A percentile compares a stretch with the other conserved stretches of the same genome.
These are phyloP conservation scores for Fusarium staphyleae DNA, from an alignment of 2,329 filamentous ascomycete species.

Conservation along the genomic window DNA sequence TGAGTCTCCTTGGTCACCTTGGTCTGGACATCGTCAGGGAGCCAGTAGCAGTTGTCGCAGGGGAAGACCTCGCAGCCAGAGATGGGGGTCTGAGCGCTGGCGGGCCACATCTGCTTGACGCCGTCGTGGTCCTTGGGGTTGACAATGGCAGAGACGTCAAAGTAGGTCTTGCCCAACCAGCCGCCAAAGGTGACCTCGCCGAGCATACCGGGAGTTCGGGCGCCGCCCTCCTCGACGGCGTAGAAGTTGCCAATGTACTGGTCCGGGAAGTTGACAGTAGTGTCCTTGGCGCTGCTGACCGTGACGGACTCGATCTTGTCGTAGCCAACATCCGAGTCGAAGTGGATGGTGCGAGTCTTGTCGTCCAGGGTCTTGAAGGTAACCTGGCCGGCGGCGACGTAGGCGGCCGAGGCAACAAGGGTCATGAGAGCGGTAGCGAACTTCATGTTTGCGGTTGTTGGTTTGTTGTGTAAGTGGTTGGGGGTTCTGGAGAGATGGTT, in stretches of 20 bases:
- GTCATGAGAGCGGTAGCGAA: slow-evolving; percentile 57
- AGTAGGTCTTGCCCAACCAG: slow-evolving; percentile 59
- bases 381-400: slow-evolving; percentile 57
- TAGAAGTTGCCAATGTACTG: slow-evolving; percentile 60
- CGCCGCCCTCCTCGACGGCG: slow-evolving; percentile 54
- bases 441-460: slow-evolving; percentile 58
- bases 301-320: slow-evolving; percentile 48
- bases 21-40: slow-evolving; percentile 62
- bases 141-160: slow-evolving; percentile 66
- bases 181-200: slow-evolving; percentile 60
- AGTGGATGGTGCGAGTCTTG: slow-evolving; percentile 57
- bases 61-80: slow-evolving; percentile 62
- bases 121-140: slow-evolving; percentile 57
- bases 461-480: slow-evolving; percentile 10
- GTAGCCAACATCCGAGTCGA: slow-evolving; percentile 54
- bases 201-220: slow-evolving; percentile 57
- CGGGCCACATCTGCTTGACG: slow-evolving; percentile 63
- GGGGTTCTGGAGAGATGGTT: slow-evolving; percentile 9
- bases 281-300: slow-evolving; percentile 49
- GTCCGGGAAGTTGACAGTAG: slow-evolving; percentile 52
- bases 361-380: slow-evolving; percentile 67
- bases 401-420: slow-evolving; percentile 52
- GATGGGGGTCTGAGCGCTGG: slow-evolving; percentile 45
- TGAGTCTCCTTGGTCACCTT: slow-evolving; percentile 57
- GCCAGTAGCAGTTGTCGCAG: slow-evolving; percentile 62